Percentiles rank a stretch among this genome's conserved stretches.
These are phyloP conservation scores for Dothistroma septosporum DNA, from an alignment of 2,329 filamentous ascomycete species.

Conservation along the genomic window DNA sequence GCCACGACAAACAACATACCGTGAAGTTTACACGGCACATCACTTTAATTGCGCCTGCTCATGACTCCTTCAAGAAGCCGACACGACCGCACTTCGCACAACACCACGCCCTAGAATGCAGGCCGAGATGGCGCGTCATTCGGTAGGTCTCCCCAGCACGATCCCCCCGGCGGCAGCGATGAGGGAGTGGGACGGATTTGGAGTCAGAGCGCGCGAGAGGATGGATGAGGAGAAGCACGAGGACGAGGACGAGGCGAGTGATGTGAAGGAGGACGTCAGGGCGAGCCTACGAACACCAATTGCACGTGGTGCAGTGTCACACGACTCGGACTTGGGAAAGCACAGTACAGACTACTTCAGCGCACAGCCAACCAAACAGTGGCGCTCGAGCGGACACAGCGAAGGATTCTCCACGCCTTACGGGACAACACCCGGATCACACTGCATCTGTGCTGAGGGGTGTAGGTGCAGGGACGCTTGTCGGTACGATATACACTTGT, in stretches of 20 bases:
- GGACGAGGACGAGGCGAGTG: too few relatives aligned
- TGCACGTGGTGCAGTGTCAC: not conserved
- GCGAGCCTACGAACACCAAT: not conserved
- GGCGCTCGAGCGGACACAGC: not conserved
- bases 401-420: not conserved
- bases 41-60: not conserved
- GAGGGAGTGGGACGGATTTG: not conserved
- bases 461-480: constrained; percentile 4
- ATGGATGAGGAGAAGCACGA: too few relatives aligned
- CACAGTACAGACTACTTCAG: not conserved
- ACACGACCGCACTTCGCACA: not conserved
- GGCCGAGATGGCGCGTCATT: not conserved
- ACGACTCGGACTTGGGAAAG: not conserved
- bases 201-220: not conserved
- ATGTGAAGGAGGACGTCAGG: not conserved
- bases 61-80: not conserved
- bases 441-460: not conserved
- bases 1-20: not conserved
- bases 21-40: not conserved
- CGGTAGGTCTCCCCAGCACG: not conserved
- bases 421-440: not conserved
- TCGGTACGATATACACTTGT: constrained; percentile 4
- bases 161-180: not conserved
- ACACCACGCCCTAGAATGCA: not conserved
- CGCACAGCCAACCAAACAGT: not conserved